These are phyloP conservation scores for Macrophomina phaseolina DNA, from an alignment of 2,329 filamentous ascomycete genomes.

Conservation along the genomic window DNA sequence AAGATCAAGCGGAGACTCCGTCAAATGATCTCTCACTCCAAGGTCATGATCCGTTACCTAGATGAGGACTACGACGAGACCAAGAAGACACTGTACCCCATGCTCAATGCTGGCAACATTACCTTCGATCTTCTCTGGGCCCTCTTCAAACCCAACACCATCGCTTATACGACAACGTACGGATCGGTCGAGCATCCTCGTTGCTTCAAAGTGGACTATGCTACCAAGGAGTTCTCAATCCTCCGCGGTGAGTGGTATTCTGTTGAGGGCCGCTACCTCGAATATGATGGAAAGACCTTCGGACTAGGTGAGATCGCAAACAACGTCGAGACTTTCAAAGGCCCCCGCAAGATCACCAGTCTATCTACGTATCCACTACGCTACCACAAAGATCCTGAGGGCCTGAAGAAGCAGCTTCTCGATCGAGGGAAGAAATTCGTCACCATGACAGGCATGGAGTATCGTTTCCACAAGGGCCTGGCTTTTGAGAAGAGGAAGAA, in stretches of 20 bases:
- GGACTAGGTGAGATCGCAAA: conserved; percentile 74
- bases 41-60: conserved; percentile 76
- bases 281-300: conserved; percentile 87
- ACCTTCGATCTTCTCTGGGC: conserved; percentile 91
- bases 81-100: conserved; percentile 80
- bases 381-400: conserved; percentile 76
- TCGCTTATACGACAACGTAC: conserved; percentile 78
- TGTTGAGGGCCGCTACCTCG: conserved; percentile 79
- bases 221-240: conserved; percentile 71
- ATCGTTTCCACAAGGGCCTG: conserved; percentile 81
- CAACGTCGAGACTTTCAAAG: conserved; percentile 77
- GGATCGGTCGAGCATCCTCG: conserved; percentile 76
- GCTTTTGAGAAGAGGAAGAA: conserved; percentile 85
- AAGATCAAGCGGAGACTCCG: conserved; percentile 65
- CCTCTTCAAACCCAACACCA: conserved; percentile 83
- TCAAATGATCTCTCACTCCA: conserved; percentile 68
- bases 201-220: conserved; percentile 80
- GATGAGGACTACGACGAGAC: conserved; percentile 79
- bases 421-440: conserved; percentile 87
- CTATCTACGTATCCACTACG: conserved; percentile 77
- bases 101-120: conserved; percentile 81
- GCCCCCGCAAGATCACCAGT: conserved; percentile 80
- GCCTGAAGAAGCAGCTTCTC: conserved; percentile 70
- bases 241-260: conserved; percentile 77
- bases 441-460: conserved; percentile 79